Evolutionary conservation across 371 early-diverging fungal species (phyloP), one percentile per base, ranked within the genome.

Genomic region (Apophysomyces trapeziformis): DNA sequence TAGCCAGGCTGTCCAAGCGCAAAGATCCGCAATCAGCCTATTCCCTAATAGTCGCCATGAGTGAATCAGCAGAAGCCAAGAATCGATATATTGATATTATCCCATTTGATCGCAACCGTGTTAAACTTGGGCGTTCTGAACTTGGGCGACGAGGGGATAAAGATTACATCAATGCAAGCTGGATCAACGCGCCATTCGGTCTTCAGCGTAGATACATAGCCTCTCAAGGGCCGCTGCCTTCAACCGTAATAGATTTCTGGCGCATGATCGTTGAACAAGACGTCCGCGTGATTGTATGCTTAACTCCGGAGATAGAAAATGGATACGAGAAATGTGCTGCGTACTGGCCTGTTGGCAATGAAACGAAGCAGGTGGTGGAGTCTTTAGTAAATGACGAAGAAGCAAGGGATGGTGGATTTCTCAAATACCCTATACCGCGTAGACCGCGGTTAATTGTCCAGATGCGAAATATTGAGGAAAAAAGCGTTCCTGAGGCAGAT

Each of bases 161-260:
- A 44, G 91, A 91, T 69, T 96, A 95, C 76, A 94, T 95, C 73
- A 96, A 96, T 78, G 92, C 92, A 38, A 89, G 88, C 61, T 84
- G 75, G 64, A 83, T 92, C 38, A 58, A 65, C 38, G 67, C 83
- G 60, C 86, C 87, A 4, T 70, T 68, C 21, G 64, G 74, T 44
- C 65, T 75, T 14, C 59, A 67, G 7, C 61, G 69, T 16, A 65
- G 68, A 26, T 98, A 95, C 69, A 95, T 97, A 61, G 94, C 94
- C 4, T 88, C 96, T 2, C 99, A 98, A 75, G 99, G 96, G 0
- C 98, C 99, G 7, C 71, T 95, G 13, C 78, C 79, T 1, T 71
- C 82, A 38, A 96, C 97, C 0, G 68, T 90, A 18, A 77, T 82
- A 16, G 96, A 93, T 66, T 98, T 98, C 67, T 98, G 98, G 97